Evolutionary conservation across 345 rosid species (phyloP).

Genomic region (Gossypium thurberi): DNA sequence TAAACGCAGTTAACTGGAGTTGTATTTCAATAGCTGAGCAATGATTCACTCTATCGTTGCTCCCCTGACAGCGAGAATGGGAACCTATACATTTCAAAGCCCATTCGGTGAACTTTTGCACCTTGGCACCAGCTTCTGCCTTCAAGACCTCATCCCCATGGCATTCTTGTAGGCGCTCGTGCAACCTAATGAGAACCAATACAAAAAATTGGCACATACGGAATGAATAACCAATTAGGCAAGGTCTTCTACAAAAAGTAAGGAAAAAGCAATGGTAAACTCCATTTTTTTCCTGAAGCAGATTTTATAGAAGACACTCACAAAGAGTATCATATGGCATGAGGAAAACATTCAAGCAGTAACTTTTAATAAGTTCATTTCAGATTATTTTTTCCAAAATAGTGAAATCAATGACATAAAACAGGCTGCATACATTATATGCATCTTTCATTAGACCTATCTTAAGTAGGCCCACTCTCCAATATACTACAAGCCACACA

Average conservation of each 20-base stretch:
- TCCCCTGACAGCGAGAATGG: slow-evolving; percentile 79
- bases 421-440: background rate
- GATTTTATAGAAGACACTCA: background rate
- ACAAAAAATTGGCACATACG: slow-evolving; percentile 5
- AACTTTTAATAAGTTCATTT: background rate
- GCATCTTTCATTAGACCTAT: background rate
- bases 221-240: background rate
- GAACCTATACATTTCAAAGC: slow-evolving; percentile 87
- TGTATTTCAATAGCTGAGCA: slow-evolving; percentile 81
- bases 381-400: background rate
- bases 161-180: slow-evolving; percentile 92
- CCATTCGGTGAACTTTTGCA: slow-evolving; percentile 96
- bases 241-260: background rate
- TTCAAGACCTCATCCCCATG: slow-evolving; percentile 84
- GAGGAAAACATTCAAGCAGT: background rate
- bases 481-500: background rate
- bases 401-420: background rate
- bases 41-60: slow-evolving; percentile 48
- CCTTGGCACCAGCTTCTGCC: slow-evolving; percentile 91
- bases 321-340: background rate
- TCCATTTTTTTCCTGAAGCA: background rate
- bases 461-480: background rate
- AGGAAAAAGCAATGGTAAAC: background rate
- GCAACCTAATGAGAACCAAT: slow-evolving; percentile 55
- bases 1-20: slow-evolving; percentile 89